Percentiles rank a stretch among this genome's conserved stretches.
phyloP scores from a whole-genome alignment of 2,329 filamentous ascomycete species.

The Verruconis gallopava region DNA sequence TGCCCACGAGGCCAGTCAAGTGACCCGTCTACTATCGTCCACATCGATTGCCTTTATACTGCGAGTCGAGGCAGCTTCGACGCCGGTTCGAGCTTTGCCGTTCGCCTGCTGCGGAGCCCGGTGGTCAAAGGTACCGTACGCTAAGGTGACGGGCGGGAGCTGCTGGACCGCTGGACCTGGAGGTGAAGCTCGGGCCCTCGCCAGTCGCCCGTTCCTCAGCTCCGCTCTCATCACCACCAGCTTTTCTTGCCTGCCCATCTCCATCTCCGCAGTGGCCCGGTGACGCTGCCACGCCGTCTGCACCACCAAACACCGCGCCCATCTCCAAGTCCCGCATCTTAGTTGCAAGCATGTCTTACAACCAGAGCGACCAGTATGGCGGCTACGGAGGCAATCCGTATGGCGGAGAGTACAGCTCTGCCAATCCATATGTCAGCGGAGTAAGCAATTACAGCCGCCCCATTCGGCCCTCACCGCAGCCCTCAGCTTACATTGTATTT shows the following conservation, averaged over 20 bases:
- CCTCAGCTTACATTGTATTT: too few species aligned
- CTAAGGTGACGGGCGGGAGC: too few species aligned
- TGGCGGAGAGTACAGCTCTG: conserved; percentile 34
- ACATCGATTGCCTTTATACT: too few species aligned
- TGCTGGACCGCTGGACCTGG: too few species aligned
- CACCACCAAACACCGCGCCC: not conserved
- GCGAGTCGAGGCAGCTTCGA: not conserved
- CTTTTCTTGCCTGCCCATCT: too few species aligned
- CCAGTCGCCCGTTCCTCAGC: not conserved
- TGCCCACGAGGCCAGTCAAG: too few species aligned
- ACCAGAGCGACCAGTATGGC: conserved; percentile 38
- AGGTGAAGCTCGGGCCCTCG: not conserved
- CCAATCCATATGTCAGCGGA: conserved; percentile 30
- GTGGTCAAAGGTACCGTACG: too few species aligned
- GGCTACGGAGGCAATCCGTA: conserved; percentile 50
- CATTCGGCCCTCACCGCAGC: too few species aligned
- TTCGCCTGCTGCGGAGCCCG: not conserved
- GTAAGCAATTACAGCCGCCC: too few species aligned
- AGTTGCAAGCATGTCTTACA: conserved; percentile 49
- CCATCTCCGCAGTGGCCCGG: not conserved
- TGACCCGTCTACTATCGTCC: too few species aligned
- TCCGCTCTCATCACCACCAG: not conserved
- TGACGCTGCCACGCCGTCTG: not conserved
- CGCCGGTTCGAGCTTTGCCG: not conserved
- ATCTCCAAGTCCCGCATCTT: too few species aligned